phyloP scores from a whole-genome alignment of 345 rosid species.

The Cardamine occulta region DNA sequence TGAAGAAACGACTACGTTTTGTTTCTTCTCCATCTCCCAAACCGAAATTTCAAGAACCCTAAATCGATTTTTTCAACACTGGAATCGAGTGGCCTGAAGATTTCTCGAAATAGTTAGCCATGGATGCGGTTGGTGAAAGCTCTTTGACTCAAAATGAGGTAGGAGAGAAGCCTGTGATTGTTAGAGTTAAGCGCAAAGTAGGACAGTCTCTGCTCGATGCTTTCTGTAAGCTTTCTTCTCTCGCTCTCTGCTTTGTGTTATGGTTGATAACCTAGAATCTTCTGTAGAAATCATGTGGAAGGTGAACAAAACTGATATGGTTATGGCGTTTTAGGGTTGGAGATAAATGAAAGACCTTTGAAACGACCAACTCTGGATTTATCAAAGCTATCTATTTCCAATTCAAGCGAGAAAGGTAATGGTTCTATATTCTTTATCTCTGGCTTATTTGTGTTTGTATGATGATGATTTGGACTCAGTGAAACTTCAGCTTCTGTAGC shows the following conservation, averaged over 20 bases:
- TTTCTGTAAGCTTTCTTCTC: conserved; percentile 53
- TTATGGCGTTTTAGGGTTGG: conserved; percentile 60
- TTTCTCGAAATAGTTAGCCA: conserved; percentile 1
- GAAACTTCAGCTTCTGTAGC: conserved; percentile 26
- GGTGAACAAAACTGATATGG: background rate
- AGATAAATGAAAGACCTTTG: conserved; percentile 74
- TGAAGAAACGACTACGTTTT: background rate
- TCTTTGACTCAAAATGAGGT: conserved; percentile 37
- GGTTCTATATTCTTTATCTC: background rate
- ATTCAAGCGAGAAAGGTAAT: conserved; percentile 57
- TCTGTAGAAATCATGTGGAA: background rate
- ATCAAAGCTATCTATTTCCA: conserved; percentile 56
- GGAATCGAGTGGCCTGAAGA: no score
- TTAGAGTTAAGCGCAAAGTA: conserved; percentile 68
- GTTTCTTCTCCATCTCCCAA: background rate
- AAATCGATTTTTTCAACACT: no score
- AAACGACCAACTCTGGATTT: conserved; percentile 66
- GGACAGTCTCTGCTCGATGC: conserved; percentile 56
- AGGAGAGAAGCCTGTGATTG: conserved; percentile 61
- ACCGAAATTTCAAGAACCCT: no score
- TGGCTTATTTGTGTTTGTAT: background rate
- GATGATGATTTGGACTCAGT: conserved; percentile 15
- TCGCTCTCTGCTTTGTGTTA: background rate
- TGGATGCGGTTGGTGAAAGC: conserved; percentile 50
- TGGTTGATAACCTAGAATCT: background rate